Base-by-base conservation (phyloP, 345 rosid species). In the Orychophragmus violaceus region DNA sequence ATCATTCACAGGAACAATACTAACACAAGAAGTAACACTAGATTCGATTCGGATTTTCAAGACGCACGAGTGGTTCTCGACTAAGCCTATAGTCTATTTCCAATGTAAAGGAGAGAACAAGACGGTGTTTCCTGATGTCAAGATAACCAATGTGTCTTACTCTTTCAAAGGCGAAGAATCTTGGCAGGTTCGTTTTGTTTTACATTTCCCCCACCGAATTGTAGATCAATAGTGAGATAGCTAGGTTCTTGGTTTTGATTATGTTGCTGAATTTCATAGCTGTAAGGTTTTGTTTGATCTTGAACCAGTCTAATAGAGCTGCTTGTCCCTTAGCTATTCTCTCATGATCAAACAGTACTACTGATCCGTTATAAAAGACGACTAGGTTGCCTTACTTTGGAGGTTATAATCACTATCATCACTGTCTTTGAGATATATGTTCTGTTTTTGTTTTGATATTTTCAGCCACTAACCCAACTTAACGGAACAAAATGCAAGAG, bases 401-500 rank as follows among this genome's bases (percentile, higher is more conserved):
- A 12, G 14, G 5, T 35, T 13, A 9, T 45, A 55, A 19, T n/a
- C 19, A 53, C 24, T 13, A 9, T 45, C 67, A 19, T n/a, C 19
- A 53, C 24, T 45, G 19, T 55, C 39, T 35, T 64, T 64, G 54
- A 72, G 25, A 9, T 28, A 14, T 22, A 11, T 53, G 51, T 32
- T 48, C 0, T 64, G 46, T 44, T 16, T 48, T 69, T 4, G 32
- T 74, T 53, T 62, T 10, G 13, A 8, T 79, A 12, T 44, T 67
- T 75, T 59, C 81, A 95, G 97, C 97, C 97, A 23, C 54, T 95
- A 32, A 87, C 89, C 0, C 72, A 77, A 64, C 72, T 91, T 16
- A 27, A 75, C 5, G 79, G 82, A 54, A 79, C 69, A 37, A 91
- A 89, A 72, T 95, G 99, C 88, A 95, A 91, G 83, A 79, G 95